phyloP scores from a whole-genome alignment of 768 basidiomycete genomes.

The Boletus sp. region DNA sequence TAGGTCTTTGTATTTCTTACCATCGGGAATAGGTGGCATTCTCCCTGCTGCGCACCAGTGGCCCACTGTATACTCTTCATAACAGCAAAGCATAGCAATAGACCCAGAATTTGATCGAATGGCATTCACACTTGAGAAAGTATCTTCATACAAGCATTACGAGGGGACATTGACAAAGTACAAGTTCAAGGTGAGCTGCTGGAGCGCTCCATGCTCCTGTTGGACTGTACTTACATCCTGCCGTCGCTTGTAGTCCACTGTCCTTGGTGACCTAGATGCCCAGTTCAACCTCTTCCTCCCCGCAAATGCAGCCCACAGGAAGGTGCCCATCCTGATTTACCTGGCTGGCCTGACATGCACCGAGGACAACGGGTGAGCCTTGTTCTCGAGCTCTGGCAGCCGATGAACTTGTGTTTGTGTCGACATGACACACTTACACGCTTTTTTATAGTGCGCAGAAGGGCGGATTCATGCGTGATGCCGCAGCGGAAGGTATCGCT shows the following conservation, averaged over 20 bases:
- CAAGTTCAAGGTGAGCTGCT: slow-evolving; percentile 63
- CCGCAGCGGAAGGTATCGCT: slow-evolving; percentile 82
- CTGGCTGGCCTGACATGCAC: slow-evolving; percentile 88
- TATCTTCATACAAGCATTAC: slow-evolving; percentile 77
- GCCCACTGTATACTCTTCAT: not conserved
- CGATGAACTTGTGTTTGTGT: not conserved
- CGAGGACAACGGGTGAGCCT: slow-evolving; percentile 83
- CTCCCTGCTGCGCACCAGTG: not conserved
- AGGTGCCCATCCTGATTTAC: slow-evolving; percentile 74
- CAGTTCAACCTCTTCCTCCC: slow-evolving; percentile 92
- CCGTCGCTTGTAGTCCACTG: slow-evolving; percentile 50
- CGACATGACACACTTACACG: not conserved
- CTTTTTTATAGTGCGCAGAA: slow-evolving; percentile 70
- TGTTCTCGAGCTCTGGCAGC: not conserved
- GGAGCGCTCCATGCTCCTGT: not conserved
- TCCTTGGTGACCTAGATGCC: slow-evolving; percentile 64
- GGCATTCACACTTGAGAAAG: slow-evolving; percentile 49
- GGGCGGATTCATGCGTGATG: slow-evolving; percentile 85
- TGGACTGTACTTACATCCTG: not conserved
- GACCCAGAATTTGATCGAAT: slow-evolving; percentile 5
- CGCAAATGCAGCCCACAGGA: slow-evolving; percentile 49
- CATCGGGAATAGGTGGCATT: not conserved
- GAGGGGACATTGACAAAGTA: slow-evolving; percentile 83
- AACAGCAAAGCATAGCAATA: not conserved
- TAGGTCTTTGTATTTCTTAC: not conserved